Evolutionary conservation across 1,139 yeast genomes (phyloP).

Genomic region (Protomyces inundatus): DNA sequence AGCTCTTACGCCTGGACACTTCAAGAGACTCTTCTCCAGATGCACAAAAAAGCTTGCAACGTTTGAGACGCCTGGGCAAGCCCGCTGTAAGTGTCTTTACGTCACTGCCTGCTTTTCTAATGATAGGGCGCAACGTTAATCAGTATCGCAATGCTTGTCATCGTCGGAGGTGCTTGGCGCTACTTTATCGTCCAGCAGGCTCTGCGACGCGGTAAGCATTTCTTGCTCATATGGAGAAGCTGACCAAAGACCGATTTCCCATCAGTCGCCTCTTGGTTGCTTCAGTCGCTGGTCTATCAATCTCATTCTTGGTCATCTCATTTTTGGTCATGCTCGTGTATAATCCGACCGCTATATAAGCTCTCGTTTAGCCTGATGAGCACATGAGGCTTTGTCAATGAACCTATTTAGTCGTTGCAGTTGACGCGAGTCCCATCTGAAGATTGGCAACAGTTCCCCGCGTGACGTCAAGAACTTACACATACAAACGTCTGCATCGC

Average conservation of each 20-base stretch:
- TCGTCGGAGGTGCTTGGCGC: constrained; percentile 2
- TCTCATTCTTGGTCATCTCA: neutral
- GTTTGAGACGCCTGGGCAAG: constrained; percentile 13
- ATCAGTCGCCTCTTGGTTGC: neutral
- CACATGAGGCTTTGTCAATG: too few relatives aligned
- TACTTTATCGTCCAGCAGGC: constrained; percentile 17
- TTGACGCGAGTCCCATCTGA: too few relatives aligned
- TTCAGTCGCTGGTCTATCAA: neutral
- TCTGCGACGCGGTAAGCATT: constrained; percentile 1
- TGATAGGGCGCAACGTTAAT: constrained; percentile 6
- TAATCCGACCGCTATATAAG: neutral
- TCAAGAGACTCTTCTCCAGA: neutral
- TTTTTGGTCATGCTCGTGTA: neutral
- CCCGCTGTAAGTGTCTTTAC: neutral
- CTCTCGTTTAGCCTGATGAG: too few relatives aligned
- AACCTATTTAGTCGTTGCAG: too few relatives aligned
- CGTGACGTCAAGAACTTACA: too few relatives aligned
- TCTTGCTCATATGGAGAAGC: neutral
- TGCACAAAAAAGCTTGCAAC: neutral
- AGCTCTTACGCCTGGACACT: constrained; percentile 12
- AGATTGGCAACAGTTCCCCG: too few relatives aligned
- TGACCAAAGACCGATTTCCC: neutral
- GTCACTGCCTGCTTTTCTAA: too few relatives aligned
- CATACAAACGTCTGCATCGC: too few relatives aligned
- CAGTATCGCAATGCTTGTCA: constrained; percentile 16